Evolutionary conservation across 768 basidiomycete genomes (phyloP), one percentile per base, ranked within the genome.

Genomic region (Suillus discolor): DNA sequence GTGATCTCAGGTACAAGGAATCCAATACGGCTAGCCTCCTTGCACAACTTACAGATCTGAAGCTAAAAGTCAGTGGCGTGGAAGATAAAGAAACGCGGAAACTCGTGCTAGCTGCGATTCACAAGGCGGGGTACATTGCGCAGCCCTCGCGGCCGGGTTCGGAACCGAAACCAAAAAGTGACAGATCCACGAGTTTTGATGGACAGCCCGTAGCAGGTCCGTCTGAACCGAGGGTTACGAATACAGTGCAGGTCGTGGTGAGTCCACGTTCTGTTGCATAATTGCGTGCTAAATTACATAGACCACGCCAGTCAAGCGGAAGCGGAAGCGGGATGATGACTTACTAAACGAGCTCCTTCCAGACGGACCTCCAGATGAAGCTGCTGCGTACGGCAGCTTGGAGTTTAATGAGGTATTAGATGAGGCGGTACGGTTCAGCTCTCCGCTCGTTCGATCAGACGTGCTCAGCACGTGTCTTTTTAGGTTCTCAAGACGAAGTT

Each of bases 391-490:
- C 67, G 86, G 84, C 28, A 87, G 82, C 68, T 79, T 92, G 49
- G 87, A 90, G 55, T 95, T 94, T 68, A 82, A 85, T 41, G 92
- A 95, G 70, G 76, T 91, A 18, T 70, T 89, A 61, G 89, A 92
- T 68, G 92, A 93, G 73, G 80, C 69, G 36, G 81, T 70, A n/a
- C 38, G 9, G 36, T 53, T 16, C 44, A 11, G 54, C 18, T 28
- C 2, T 9, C 9, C 6, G 3, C 8, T 39, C 25, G n/a, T 23
- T 13, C 64, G 8, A 9, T 42, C 16, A 47, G 36, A 12, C 20
- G 62, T 64, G 23, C 63, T 62, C 28, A 15, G 63, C 59, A 49
- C 62, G 45, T n/a, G 4, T 54, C 54, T 66, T 16, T 28, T 34
- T 65, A 94, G 92, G 74, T 81, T 9, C 81, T 97, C 51, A 80